Base-by-base conservation (phyloP, 1,284 basidiomycete species). In the Trametes pubescens region DNA sequence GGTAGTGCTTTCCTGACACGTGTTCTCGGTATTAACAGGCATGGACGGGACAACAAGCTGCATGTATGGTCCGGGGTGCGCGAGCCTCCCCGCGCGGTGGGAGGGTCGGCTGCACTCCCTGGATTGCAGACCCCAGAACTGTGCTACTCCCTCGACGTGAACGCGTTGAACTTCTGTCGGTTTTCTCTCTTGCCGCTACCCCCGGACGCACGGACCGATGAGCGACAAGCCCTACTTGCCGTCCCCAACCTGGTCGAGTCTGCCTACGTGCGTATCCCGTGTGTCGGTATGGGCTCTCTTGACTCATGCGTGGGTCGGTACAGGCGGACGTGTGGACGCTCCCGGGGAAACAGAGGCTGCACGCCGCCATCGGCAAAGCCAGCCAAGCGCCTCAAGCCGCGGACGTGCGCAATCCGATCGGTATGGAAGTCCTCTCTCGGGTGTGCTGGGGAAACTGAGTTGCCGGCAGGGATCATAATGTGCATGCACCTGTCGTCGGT, bases 211-310 rank as follows among this genome's bases (percentile, higher is more conserved):
- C 60, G 47, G 29, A 63, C 64, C 49, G 67, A 67, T 55, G 65
- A 66, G 65, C 64, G 21, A 1, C 64, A 78, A 44, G 88, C 86
- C 0, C 75, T 93, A 51, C 75, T 97, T 47, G 94, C 92, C 0
- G 78, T 97, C 11, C 95, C 95, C 0, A 95, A 96, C 73, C 81
- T 96, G 9, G 83, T 95, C 21, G 94, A 98, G 69, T 96, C 95
- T 8, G 88, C 92, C 40, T 81, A 91, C 59, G 94, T 94, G 74
- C 64, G 86, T 47, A 16, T 51, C 2, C 11, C 0, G 2, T 47
- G 32, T 11, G 4, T 51, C 4, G 37, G 4, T 26, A 18, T 18
- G 32, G 22, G 14, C 10, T 13, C 48, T n/a, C n/a, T n/a, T 59
- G 18, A 57, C 4, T 9, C 1, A 4, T 9, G 6, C 7, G 2